Percentiles rank a stretch among this genome's conserved stretches.
Evolutionary conservation across 768 basidiomycete genomes (phyloP).

Genomic region (Leccinellum albellum): DNA sequence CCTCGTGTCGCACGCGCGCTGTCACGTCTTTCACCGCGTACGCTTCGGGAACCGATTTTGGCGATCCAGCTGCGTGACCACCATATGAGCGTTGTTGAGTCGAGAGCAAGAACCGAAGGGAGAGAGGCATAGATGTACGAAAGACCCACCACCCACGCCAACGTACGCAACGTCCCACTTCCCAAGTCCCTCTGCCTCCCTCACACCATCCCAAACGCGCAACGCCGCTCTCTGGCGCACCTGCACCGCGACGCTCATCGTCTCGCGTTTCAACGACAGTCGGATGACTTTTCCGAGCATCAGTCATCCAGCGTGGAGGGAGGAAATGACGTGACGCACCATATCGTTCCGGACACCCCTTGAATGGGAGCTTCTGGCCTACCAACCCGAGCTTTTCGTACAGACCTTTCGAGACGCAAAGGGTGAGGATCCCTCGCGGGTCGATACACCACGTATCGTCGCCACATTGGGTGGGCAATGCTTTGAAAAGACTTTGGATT

Average conservation of each 20-base stretch:
- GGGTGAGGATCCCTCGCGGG: conserved; percentile 53
- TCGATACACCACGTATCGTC: conserved; percentile 74
- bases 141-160: conserved; percentile 22
- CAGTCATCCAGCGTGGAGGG: background rate
- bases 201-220: conserved; percentile 46
- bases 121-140: background rate
- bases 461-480: conserved; percentile 29
- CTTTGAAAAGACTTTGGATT: conserved; percentile 34
- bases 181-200: conserved; percentile 31
- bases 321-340: conserved; percentile 35
- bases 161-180: conserved; percentile 46
- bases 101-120: background rate
- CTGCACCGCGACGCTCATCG: conserved; percentile 35
- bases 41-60: background rate
- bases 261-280: conserved; percentile 40
- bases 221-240: conserved; percentile 41
- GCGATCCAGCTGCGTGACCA: background rate
- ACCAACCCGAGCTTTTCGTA: conserved; percentile 61
- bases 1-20: conserved; percentile 21
- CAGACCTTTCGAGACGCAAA: conserved; percentile 51
- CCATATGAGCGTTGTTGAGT: background rate
- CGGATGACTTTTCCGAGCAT: conserved; percentile 39
- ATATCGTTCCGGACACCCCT: conserved; percentile 43
- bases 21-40: conserved; percentile 13
- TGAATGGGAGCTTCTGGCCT: conserved; percentile 54